Evolutionary conservation across 805 yeast genomes (phyloP), one percentile per base, ranked within the genome.

Genomic region (Candida argentea): DNA sequence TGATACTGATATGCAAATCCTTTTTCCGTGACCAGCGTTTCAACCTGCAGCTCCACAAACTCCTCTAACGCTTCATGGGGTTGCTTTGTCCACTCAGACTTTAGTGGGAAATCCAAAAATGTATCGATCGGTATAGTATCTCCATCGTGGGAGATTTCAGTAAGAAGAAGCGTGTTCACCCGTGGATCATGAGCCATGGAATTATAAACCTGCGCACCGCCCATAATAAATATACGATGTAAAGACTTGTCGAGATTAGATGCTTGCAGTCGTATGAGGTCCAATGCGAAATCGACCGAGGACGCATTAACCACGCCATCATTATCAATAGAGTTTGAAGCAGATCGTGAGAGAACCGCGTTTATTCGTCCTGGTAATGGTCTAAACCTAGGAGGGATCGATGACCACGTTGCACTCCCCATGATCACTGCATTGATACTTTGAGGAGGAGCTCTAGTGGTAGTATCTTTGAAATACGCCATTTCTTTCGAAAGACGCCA

Each of bases 321-420:
- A 12, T 41, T 52, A 4, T 36, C 34, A 5, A 31, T 30, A 14
- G 40, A 43, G 10, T 42, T 43, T 5, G 37, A 42, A 11, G n/a
- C 12, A 11, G 55, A 46, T 27, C 86, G 55, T 15, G 94, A 79
- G 7, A 91, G 55, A 0, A 91, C 73, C 9, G 86, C 73, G 50
- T 91, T 91, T 16, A 73, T 32, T 32, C 98, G 66, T 27, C 64
- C 72, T 3, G 78, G 76, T 25, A 91, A 62, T 0, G 98, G 98
- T 36, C 94, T 63, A 55, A 85, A 91, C 47, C 68, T 76, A 2
- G 54, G 36, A 0, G 98, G 97, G 18, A 91, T 87, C 5, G 94
- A 82, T 18, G 86, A 91, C 94, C 96, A 91, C 2, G 97, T 89
- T 46, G 76, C 81, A 34, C 96, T 67, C 9, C 98, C 98, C 98